Base-by-base conservation (phyloP, 2,329 filamentous ascomycete genomes). In the Claviceps digitariae region DNA sequence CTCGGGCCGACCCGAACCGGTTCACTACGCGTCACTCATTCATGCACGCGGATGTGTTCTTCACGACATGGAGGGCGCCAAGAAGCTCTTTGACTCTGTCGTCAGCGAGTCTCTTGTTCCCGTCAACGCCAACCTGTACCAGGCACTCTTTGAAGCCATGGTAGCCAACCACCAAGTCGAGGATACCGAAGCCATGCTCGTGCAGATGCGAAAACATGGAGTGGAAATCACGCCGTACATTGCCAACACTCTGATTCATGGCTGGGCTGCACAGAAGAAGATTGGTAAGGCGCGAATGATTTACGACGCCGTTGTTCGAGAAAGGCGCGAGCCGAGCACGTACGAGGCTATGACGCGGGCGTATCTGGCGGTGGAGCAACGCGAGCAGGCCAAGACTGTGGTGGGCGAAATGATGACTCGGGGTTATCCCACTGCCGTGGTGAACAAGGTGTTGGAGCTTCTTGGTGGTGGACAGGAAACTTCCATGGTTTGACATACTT, bases 291-390 rank as follows among this genome's bases (percentile, higher is more conserved):
- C 90, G 20, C 82, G 84, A 64, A 72, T 78, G 25, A 83, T 96
- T 57, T 98, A 95, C 66, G 78, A 86, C 55, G 76, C 79, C n/a
- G 83, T 98, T 3, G 80, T 83, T 9, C 78, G 81, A 29, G 79
- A 83, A 52, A 90, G 84, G 72, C 84, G 93, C 54, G 93, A 98
- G 73, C 93, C 93, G 3, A 96, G 90, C 74, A 98, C 93, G 4
- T 98, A 98, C 68, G 93, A 98, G 72, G 90, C 91, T 43, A 98
- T 98, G 93, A 95, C 90, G 5, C 81, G 93, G 47, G 93, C 93
- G 1, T 96, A 85, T 70, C 80, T 98, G 52, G 83, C 89, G 12
- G 85, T 86, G 3, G 88, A 94, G 65, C 82, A 94, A 65, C 83
- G 87, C 36, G 78, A 83, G 49, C 77, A 79, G 54, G 93, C 93